phyloP scores from a whole-genome alignment of 805 yeast species.

The Saccharomycopsis synnaedendra region DNA sequence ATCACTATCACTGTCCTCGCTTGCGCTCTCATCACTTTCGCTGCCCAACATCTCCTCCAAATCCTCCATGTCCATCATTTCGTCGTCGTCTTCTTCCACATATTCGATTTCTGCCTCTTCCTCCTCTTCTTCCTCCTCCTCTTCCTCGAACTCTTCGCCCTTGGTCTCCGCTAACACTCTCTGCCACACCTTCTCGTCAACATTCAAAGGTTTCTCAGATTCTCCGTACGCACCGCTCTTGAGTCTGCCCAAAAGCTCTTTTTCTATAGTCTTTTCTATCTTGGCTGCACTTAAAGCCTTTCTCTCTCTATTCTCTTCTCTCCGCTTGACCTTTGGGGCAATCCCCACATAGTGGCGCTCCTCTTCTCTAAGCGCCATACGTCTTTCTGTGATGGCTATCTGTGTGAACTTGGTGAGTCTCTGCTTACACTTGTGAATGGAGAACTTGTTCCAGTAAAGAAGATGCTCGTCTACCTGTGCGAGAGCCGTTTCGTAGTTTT shows the following conservation, averaged over 20 bases:
- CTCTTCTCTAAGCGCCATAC: conserved; percentile 70
- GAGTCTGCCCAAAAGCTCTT: conserved; percentile 85
- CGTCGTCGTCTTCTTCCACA: conserved; percentile 84
- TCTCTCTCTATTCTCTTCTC: conserved; percentile 90
- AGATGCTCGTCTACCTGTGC: conserved; percentile 81
- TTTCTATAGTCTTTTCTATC: conserved; percentile 93
- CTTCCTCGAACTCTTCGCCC: conserved; percentile 41
- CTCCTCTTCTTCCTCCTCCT: conserved; percentile 35
- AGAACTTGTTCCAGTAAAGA: conserved; percentile 85
- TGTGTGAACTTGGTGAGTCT: conserved; percentile 90
- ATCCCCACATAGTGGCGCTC: conserved; percentile 91
- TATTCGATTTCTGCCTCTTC: conserved; percentile 76
- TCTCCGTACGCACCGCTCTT: conserved; percentile 94
- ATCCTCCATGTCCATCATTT: conserved; percentile 71
- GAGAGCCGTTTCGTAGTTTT: conserved; percentile 80
- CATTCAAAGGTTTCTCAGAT: conserved; percentile 86
- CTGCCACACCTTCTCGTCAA: conserved; percentile 93
- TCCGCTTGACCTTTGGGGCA: conserved; percentile 87
- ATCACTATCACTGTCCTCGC: conserved; percentile 6
- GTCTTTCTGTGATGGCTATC: conserved; percentile 89
- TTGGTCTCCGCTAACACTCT: conserved; percentile 72
- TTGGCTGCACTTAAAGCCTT: conserved; percentile 95
- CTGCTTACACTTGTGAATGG: conserved; percentile 91
- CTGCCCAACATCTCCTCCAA: conserved; percentile 77
- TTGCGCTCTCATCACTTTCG: conserved; percentile 21